Evolutionary conservation across 345 rosid genomes (phyloP), one percentile per base, ranked within the genome.

Genomic region (Trapa incisa): DNA sequence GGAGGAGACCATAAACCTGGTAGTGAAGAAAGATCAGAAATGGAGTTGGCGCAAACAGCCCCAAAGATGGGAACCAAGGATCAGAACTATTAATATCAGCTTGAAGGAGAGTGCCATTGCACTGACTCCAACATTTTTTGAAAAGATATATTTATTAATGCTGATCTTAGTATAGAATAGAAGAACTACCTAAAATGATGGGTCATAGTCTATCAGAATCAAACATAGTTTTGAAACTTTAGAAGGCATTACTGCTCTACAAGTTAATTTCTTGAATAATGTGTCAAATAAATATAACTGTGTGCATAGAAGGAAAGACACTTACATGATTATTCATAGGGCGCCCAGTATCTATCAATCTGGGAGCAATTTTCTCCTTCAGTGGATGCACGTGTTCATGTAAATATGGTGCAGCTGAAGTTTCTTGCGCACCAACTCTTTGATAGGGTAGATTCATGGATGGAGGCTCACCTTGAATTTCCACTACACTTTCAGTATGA

Each of bases 361-460:
- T 58, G 0, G 38, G 63, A 58, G 38, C 38, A 58, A 29, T 33
- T 32, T 29, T 35, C 15, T 33, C 63, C 37, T 32, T 10, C 8
- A 5, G 32, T 2, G 61, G 61, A 32, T 29, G 35, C 13, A 58
- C 38, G 38, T 2, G 16, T 33, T 71, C 38, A 47, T 77, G 48
- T 72, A 72, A 71, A 77, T 78, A 64, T 65, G 77, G 15, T 1
- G 16, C 3, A 8, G 63, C 2, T 29, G 33, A 2, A 35, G 37
- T 35, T 58, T 58, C 63, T 3, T 54, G 33, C n/a, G 63, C 15
- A 32, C 37, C 15, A 32, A 14, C 3, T 5, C 15, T n/a, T 36
- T 41, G 47, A 53, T 64, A 47, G 66, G 43, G 36, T 10, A 29
- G 37, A 3, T 65, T 35, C 37, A 10, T 9, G 13, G 53, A 4